These are phyloP conservation scores for Verticillium klebahnii DNA, from an alignment of 2,329 filamentous ascomycete species.

Conservation along the genomic window DNA sequence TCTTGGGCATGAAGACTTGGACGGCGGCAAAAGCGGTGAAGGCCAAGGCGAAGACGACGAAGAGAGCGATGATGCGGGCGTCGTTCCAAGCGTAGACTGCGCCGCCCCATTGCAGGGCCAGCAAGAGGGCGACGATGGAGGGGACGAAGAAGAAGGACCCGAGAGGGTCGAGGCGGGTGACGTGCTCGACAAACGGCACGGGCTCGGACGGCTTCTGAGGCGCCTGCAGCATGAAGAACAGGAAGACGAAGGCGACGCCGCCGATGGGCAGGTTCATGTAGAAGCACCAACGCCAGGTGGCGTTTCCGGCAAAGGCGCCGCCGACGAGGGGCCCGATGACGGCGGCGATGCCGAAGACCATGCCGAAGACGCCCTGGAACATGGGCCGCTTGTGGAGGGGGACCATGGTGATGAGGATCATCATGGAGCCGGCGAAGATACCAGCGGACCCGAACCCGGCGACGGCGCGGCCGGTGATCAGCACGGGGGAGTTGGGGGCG, in stretches of 20 bases:
- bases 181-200: slow-evolving; percentile 1
- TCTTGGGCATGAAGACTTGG: slow-evolving; percentile 32
- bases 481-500: slow-evolving; percentile 46
- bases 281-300: slow-evolving; percentile 54
- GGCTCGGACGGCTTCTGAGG: slow-evolving; percentile 3
- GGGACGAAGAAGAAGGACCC: slow-evolving; percentile 27
- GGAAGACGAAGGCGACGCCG: slow-evolving; percentile 41
- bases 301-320: slow-evolving; percentile 44
- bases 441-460: slow-evolving; percentile 53
- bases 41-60: slow-evolving; percentile 28
- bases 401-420: slow-evolving; percentile 53
- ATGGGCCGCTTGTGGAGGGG: slow-evolving; percentile 56
- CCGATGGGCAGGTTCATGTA: slow-evolving; percentile 56
- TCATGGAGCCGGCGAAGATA: slow-evolving; percentile 44
- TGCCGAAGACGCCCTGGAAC: slow-evolving; percentile 51
- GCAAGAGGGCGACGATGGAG: slow-evolving; percentile 38
- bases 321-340: slow-evolving; percentile 50
- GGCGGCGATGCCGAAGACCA: slow-evolving; percentile 50
- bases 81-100: slow-evolving; percentile 46
- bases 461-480: slow-evolving; percentile 54
- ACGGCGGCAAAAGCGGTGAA: slow-evolving; percentile 27
- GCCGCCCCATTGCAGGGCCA: slow-evolving; percentile 62
- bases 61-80: slow-evolving; percentile 49
- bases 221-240: slow-evolving; percentile 39
- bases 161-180: slow-evolving; percentile 14